Conservation (phyloP, 2,329 filamentous ascomycete species). For the Beauveria bassiana region DNA sequence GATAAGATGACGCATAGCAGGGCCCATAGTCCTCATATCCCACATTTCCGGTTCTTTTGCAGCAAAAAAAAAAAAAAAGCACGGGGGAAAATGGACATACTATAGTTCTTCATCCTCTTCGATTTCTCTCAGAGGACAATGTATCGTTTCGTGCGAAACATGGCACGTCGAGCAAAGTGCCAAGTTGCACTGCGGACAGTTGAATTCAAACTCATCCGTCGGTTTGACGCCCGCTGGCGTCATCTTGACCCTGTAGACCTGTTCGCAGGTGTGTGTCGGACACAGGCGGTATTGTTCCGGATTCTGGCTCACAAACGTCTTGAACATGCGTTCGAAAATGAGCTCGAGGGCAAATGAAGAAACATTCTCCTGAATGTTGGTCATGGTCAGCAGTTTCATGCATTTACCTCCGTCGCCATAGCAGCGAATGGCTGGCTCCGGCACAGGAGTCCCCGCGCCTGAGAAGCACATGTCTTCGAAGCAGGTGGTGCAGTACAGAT, state of each 20-base stretch:
- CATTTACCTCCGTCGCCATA: slow-evolving; percentile 8
- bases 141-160: slow-evolving; percentile 6
- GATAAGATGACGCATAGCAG: too few relatives aligned
- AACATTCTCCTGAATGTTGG: not conserved
- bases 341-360: slow-evolving; percentile 3
- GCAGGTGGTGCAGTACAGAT: slow-evolving; percentile 3
- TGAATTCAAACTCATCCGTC: slow-evolving; percentile 3
- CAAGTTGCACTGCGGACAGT: slow-evolving; percentile 3
- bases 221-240: not conserved
- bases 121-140: not conserved
- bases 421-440: not conserved
- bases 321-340: slow-evolving; percentile 4
- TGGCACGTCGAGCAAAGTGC: slow-evolving; percentile 9
- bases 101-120: not conserved
- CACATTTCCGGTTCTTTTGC: too few relatives aligned
- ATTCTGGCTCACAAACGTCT: slow-evolving; percentile 2
- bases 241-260: slow-evolving; percentile 2
- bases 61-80: too few relatives aligned
- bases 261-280: slow-evolving; percentile 4
- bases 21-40: too few relatives aligned
- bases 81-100: not conserved
- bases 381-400: not conserved
- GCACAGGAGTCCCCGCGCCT: not conserved
- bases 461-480: slow-evolving; percentile 11
- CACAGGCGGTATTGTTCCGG: slow-evolving; percentile 5